These are phyloP conservation scores for Durusdinium trenchii DNA, from an alignment of 73 alveolate species.

Conservation along the genomic window DNA sequence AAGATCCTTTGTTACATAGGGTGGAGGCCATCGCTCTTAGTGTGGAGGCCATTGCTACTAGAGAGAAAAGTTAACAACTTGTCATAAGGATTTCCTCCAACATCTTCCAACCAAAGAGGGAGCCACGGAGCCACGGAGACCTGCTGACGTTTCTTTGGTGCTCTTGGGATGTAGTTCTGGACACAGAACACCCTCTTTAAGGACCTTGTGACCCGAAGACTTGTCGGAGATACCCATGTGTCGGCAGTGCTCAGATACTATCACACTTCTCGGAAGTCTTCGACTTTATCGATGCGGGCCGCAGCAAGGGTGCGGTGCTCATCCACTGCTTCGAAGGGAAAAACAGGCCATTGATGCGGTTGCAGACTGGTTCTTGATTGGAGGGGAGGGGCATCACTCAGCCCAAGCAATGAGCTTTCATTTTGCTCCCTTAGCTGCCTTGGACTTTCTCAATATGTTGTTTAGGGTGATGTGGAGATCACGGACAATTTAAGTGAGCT, in stretches of 20 bases:
- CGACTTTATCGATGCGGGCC: slow-evolving; percentile 16
- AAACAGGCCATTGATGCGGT: neutral
- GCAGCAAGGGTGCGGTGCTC: slow-evolving; percentile 18
- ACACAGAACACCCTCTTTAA: too few species aligned
- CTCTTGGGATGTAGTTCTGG: too few species aligned
- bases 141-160: too few species aligned
- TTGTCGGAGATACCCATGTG: too few species aligned
- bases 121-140: too few species aligned
- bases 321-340: slow-evolving; percentile 74
- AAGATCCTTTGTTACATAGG: neutral
- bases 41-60: neutral
- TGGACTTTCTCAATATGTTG: neutral
- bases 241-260: neutral
- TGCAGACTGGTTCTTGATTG: neutral
- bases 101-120: too few species aligned
- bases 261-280: slow-evolving; percentile 65
- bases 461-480: neutral
- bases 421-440: neutral
- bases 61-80: too few species aligned
- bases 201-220: too few species aligned
- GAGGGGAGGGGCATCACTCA: neutral
- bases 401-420: neutral
- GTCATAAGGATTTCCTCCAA: too few species aligned
- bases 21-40: neutral
- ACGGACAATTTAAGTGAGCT: neutral